These are phyloP conservation scores for Anethum foeniculum DNA, from an alignment of 140 eudicot genomes.

Conservation along the genomic window DNA sequence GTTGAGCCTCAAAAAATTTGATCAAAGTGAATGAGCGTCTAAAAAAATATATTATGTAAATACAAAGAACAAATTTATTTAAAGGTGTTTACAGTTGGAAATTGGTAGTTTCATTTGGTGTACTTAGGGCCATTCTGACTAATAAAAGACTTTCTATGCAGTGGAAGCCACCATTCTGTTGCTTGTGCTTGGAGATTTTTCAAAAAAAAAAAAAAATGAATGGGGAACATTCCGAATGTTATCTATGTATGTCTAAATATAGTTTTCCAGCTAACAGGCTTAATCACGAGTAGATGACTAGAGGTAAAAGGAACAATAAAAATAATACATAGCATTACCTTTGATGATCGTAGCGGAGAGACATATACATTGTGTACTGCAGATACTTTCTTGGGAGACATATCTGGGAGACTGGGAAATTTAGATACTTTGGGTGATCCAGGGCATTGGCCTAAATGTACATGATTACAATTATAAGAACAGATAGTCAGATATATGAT, in stretches of 20 bases:
- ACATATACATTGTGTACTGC: slow-evolving; percentile 83
- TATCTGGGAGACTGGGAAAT: slow-evolving; percentile 92
- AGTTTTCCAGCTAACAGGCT: not conserved
- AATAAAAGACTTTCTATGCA: not conserved
- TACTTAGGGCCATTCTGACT: not conserved
- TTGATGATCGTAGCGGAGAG: slow-evolving; percentile 90
- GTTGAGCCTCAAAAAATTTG: not conserved
- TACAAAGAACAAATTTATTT: not conserved
- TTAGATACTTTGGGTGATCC: slow-evolving; percentile 75
- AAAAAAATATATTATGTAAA: not conserved
- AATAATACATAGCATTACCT: slow-evolving; percentile 39
- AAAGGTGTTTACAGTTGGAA: not conserved
- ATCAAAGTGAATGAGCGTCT: not conserved
- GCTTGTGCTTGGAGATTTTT: not conserved
- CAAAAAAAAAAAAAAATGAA: not conserved
- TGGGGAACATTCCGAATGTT: not conserved
- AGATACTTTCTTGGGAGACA: slow-evolving; percentile 97
- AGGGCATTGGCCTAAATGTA: slow-evolving; percentile 55
- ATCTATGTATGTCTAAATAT: not conserved
- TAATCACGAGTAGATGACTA: not conserved
- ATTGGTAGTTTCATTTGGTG: not conserved
- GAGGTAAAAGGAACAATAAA: not conserved
- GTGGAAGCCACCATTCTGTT: not conserved
- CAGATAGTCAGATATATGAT: not conserved
- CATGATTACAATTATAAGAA: not conserved